A percentile compares a stretch with the other conserved stretches of the same genome.
Evolutionary conservation across 2,329 filamentous ascomycete species (phyloP).

Genomic region (Colletotrichum sidae): DNA sequence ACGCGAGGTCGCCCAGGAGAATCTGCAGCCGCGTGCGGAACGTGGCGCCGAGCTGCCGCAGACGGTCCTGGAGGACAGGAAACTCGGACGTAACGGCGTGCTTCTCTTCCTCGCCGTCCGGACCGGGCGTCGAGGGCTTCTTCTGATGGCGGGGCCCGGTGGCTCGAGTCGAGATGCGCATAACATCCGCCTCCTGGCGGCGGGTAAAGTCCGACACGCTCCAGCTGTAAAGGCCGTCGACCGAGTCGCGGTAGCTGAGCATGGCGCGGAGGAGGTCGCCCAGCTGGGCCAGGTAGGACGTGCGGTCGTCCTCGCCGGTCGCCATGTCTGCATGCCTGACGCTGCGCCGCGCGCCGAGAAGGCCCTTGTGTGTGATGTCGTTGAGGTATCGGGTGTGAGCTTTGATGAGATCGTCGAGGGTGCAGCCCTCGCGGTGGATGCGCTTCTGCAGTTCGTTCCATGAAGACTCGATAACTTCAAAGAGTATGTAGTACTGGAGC

Average conservation of each 20-base stretch:
- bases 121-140: slow-evolving; percentile 29
- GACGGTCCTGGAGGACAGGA: slow-evolving; percentile 78
- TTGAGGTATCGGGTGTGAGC: slow-evolving; percentile 93
- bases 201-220: slow-evolving; percentile 93
- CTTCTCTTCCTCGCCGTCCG: slow-evolving; percentile 40
- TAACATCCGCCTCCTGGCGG: slow-evolving; percentile 84
- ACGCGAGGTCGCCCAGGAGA: slow-evolving; percentile 88
- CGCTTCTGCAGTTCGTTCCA: slow-evolving; percentile 91
- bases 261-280: slow-evolving; percentile 94
- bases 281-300: slow-evolving; percentile 88
- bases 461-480: slow-evolving; percentile 96
- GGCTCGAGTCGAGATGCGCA: slow-evolving; percentile 71
- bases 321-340: slow-evolving; percentile 52
- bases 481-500: slow-evolving; percentile 97
- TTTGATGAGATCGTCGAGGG: slow-evolving; percentile 92
- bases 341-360: slow-evolving; percentile 78
- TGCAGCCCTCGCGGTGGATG: slow-evolving; percentile 86
- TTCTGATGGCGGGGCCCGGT: slow-evolving; percentile 26
- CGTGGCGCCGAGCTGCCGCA: slow-evolving; percentile 77
- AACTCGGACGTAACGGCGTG: slow-evolving; percentile 70
- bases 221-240: slow-evolving; percentile 95
- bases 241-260: slow-evolving; percentile 91
- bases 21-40: slow-evolving; percentile 84
- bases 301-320: slow-evolving; percentile 72
- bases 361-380: slow-evolving; percentile 94